Evolutionary conservation across 192 early-diverging fungal species (phyloP), one percentile per base, ranked within the genome.

Genomic region (Gaertneriomyces sp.): DNA sequence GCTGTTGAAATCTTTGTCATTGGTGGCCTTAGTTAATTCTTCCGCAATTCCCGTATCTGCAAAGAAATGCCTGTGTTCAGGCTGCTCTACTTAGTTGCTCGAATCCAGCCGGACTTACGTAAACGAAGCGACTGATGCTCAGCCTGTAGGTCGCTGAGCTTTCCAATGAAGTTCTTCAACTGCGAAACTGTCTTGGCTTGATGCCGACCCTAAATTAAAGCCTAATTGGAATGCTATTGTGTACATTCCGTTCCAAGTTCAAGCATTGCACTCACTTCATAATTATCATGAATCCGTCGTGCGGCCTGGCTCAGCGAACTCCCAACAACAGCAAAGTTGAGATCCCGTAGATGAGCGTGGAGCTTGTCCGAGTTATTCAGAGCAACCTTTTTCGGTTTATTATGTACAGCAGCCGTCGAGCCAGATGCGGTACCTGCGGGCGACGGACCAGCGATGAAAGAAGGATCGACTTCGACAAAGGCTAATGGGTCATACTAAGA

Each of bases 251-350:
- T 64, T 81, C 88, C 87, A 88, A 43, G 19, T 61, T 7, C 47
- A 25, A 60, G 81, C 40, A 16, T 16, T 10, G 44, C 11, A 41
- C 45, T 14, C 63, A 87, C 88, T 68, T 97, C 94, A 63, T 95
- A 92, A 46, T 93, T 84, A 12, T 84, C 85, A 61, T 96, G 92
- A 46, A 98, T 86, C 59, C 89, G 81, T 54, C 85, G 84, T 0
- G 96, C 92, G 45, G 93, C 81, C 66, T 88, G 85, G 74, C 88
- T 93, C 50, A 98, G 74, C 56, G 90, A 70, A 25, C 84, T 80
- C 39, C 90, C 91, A 7, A 98, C 94, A 9, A 91, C 88, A 0
- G 93, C 87, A 83, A 98, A 96, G 70, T 94, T 95, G 69, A 90
- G 80, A 72, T 92, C 89, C 25, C 96, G 85, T 3, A 97, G 71